Conservation (phyloP, 495 filamentous ascomycete species). For the Ramalina peruviana region DNA sequence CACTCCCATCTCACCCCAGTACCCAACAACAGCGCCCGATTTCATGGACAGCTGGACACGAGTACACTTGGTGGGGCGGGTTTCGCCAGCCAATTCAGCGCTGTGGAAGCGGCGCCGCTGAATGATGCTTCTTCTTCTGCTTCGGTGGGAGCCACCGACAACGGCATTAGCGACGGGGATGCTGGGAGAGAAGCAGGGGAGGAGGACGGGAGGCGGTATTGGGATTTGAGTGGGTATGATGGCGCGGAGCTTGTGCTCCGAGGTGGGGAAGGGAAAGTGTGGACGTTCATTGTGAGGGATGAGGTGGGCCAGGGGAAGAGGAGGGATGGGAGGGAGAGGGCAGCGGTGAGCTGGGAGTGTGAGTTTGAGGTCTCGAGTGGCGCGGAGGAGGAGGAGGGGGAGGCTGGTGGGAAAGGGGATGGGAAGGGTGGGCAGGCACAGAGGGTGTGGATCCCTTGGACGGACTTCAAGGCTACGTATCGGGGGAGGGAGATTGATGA, state of each 20-base stretch:
- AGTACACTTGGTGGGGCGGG: constrained; percentile 66
- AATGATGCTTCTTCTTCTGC: constrained; percentile 10
- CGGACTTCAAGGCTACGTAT: constrained; percentile 54
- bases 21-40: constrained; percentile 24
- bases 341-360: constrained; percentile 39
- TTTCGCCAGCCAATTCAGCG: constrained; percentile 60
- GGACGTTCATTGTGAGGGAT: constrained; percentile 65
- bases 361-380: constrained; percentile 17
- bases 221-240: constrained; percentile 43
- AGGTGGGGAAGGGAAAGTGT: constrained; percentile 37
- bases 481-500: constrained; percentile 49
- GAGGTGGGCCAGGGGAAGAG: constrained; percentile 37
- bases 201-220: constrained; percentile 28
- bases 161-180: constrained; percentile 10
- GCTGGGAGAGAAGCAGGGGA: constrained; percentile 12
- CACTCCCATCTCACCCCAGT: constrained; percentile 34
- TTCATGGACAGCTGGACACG: constrained; percentile 59
- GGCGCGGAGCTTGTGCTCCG: constrained; percentile 35
- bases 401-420: constrained; percentile 37
- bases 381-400: background rate
- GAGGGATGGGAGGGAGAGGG: constrained; percentile 46
- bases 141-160: too few relatives aligned
- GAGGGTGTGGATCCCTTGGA: constrained; percentile 40
- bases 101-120: constrained; percentile 21
- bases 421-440: constrained; percentile 25